Percentiles rank a stretch among this genome's conserved stretches.
phyloP scores from a whole-genome alignment of 306 rosid genomes.

The Vigna unguiculata region DNA sequence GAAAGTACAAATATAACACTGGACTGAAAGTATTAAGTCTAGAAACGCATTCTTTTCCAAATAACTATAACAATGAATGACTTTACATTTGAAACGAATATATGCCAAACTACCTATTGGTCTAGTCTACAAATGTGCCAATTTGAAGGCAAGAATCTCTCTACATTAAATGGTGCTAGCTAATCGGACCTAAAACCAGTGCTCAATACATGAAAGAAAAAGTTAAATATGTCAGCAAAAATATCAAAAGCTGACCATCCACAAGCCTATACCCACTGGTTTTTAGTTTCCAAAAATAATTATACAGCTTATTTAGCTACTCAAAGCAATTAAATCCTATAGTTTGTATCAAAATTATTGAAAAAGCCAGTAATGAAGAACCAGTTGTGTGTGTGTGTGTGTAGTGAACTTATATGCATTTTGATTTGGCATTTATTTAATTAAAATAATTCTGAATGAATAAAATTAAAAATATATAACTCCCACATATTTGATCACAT shows the following conservation, averaged over 20 bases:
- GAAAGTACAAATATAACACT: not conserved
- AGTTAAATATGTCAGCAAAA: not conserved
- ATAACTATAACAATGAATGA: not conserved
- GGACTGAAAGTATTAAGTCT: no score
- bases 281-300: not conserved
- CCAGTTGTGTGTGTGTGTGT: not conserved
- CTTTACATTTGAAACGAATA: not conserved
- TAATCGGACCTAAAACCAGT: not conserved
- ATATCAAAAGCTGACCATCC: conserved; percentile 2
- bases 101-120: not conserved
- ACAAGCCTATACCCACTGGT: conserved; percentile 13
- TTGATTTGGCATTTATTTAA: no score
- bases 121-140: not conserved
- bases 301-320: conserved; percentile 6
- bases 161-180: conserved; percentile 9
- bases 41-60: not conserved
- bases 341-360: not conserved
- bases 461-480: not conserved
- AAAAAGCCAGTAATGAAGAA: not conserved
- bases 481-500: not conserved
- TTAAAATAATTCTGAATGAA: no score
- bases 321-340: conserved; percentile 8
- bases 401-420: no score
- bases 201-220: not conserved
- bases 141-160: not conserved